A percentile compares a stretch with the other conserved stretches of the same genome.
These are phyloP conservation scores for Lentinus polychrous DNA, from an alignment of 1,284 basidiomycete genomes.

Conservation along the genomic window DNA sequence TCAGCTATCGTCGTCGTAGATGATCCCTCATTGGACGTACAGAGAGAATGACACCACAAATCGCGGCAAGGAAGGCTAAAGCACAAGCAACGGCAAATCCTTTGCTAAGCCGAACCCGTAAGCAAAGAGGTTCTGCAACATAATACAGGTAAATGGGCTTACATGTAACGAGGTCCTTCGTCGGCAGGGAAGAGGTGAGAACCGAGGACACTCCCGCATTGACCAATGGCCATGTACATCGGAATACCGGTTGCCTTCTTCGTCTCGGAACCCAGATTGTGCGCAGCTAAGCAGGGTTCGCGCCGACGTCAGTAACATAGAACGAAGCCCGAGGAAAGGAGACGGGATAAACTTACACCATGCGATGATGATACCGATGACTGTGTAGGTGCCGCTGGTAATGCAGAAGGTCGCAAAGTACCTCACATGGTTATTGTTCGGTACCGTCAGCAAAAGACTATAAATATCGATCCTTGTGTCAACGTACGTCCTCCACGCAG, in stretches of 20 bases:
- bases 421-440: conserved; percentile 39
- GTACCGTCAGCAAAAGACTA: conserved; percentile 46
- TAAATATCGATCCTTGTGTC: not conserved
- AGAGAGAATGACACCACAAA: conserved; percentile 44
- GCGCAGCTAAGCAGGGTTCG: conserved; percentile 39
- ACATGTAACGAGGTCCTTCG: conserved; percentile 54
- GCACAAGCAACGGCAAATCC: conserved; percentile 59
- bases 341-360: conserved; percentile 50
- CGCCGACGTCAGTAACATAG: not conserved
- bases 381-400: conserved; percentile 61
- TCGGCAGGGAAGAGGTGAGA: conserved; percentile 63
- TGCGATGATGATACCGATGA: conserved; percentile 59
- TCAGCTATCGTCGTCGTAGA: not conserved
- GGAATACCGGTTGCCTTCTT: conserved; percentile 72
- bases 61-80: conserved; percentile 51
- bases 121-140: not conserved
- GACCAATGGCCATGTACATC: conserved; percentile 71
- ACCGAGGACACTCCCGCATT: conserved; percentile 65
- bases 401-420: conserved; percentile 71
- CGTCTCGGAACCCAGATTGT: conserved; percentile 73
- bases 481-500: not conserved
- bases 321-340: not conserved
- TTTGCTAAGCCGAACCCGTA: conserved; percentile 19
- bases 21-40: conserved; percentile 31
- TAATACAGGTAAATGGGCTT: not conserved